Conservation (phyloP, 1,139 yeast species). For the Saccharomyces hybrid region DNA sequence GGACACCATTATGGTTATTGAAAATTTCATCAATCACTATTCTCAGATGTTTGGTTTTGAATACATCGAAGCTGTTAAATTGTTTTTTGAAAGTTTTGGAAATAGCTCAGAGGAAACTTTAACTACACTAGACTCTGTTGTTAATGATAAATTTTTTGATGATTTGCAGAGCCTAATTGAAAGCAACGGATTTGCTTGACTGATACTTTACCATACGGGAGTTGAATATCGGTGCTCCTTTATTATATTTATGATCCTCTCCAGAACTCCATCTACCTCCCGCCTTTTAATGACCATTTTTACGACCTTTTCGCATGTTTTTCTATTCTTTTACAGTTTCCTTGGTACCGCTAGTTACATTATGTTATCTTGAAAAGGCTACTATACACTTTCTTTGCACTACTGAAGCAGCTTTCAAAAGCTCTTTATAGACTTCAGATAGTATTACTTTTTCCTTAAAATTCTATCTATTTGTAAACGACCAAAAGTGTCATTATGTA, state of each 20-base stretch:
- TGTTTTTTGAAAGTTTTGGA: constrained; percentile 11
- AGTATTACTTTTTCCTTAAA: not conserved
- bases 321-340: not conserved
- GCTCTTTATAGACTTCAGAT: not conserved
- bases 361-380: not conserved
- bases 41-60: constrained; percentile 20
- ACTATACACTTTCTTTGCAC: not conserved
- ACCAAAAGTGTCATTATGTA: not conserved
- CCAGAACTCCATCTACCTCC: not conserved
- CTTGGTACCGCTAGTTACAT: not conserved
- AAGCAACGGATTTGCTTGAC: constrained; percentile 3
- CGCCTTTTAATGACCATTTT: not conserved
- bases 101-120: constrained; percentile 6
- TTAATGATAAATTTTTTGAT: constrained; percentile 10
- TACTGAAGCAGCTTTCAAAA: not conserved
- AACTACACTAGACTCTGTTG: constrained; percentile 8
- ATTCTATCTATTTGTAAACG: not conserved
- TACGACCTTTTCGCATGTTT: not conserved
- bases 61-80: constrained; percentile 20
- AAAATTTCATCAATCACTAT: constrained; percentile 19
- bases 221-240: not conserved
- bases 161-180: constrained; percentile 9
- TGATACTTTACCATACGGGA: not conserved
- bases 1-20: constrained; percentile 12
- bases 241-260: not conserved